These are phyloP conservation scores for Claviceps fusiformis DNA, from an alignment of 2,329 filamentous ascomycete species.

Conservation along the genomic window DNA sequence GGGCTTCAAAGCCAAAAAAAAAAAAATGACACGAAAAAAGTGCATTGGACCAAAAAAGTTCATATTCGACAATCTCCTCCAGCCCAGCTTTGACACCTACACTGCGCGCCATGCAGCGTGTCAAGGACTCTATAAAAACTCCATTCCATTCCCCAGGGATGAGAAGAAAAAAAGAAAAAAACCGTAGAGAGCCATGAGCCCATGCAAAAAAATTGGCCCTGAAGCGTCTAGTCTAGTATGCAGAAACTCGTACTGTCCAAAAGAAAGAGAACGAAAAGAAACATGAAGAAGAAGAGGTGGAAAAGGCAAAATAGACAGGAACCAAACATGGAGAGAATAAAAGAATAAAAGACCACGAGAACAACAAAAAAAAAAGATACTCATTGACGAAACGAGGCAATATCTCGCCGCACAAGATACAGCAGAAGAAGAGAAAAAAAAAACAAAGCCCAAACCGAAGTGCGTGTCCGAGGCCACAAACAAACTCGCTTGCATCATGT, in stretches of 20 bases:
- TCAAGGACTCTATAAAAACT: no score
- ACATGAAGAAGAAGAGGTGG: background rate
- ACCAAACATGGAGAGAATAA: background rate
- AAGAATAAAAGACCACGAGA: background rate
- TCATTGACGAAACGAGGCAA: background rate
- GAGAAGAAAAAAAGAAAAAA: no score
- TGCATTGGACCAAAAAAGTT: no score
- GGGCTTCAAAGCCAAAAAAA: no score
- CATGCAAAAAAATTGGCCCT: no score
- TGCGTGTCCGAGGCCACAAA: background rate
- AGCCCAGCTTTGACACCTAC: no score
- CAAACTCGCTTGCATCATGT: background rate
- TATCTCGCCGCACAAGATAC: background rate
- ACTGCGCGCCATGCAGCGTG: no score
- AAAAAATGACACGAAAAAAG: no score
- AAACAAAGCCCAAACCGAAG: background rate
- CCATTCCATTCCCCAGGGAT: no score
- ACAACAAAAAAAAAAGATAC: background rate
- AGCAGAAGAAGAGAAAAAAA: background rate
- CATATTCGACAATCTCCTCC: no score
- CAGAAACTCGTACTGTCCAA: background rate
- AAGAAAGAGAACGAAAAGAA: background rate
- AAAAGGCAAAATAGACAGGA: background rate
- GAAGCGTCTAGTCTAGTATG: no score
- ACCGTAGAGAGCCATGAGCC: no score